phyloP scores from a whole-genome alignment of 495 filamentous ascomycete species.

The Copromyces sp. region DNA sequence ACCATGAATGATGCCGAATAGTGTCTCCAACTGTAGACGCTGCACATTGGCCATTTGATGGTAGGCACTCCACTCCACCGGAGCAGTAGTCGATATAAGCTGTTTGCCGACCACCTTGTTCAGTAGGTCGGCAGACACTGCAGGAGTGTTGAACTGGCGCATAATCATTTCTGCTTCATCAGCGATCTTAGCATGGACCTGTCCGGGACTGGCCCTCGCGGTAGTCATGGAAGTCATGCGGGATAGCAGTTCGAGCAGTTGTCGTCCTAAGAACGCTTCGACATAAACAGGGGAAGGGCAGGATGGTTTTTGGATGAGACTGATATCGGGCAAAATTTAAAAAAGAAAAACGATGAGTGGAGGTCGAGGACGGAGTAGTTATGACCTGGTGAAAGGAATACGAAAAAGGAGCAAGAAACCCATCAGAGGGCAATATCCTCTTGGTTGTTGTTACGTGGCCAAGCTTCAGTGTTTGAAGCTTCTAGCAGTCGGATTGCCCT shows the following conservation, averaged over 20 bases:
- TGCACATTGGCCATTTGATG: background rate
- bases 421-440: background rate
- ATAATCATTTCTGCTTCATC: background rate
- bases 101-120: background rate
- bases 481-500: background rate
- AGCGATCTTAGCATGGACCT: fast-evolving
- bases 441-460: background rate
- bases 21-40: background rate
- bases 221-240: too few species aligned
- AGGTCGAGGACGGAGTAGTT: too few species aligned
- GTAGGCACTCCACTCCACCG: background rate
- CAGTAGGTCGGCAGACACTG: background rate
- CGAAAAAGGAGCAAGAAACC: too few species aligned
- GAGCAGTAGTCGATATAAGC: fast-evolving
- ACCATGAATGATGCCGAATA: background rate
- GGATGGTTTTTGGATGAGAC: too few species aligned
- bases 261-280: too few species aligned
- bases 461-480: background rate
- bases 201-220: too few species aligned
- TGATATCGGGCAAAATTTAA: too few species aligned
- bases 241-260: too few species aligned
- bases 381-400: too few species aligned
- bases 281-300: too few species aligned
- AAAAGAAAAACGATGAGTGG: too few species aligned
- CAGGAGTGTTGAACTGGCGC: background rate